Evolutionary conservation across 805 yeast genomes (phyloP).

Genomic region (Nakazawaea ishiwadae): DNA sequence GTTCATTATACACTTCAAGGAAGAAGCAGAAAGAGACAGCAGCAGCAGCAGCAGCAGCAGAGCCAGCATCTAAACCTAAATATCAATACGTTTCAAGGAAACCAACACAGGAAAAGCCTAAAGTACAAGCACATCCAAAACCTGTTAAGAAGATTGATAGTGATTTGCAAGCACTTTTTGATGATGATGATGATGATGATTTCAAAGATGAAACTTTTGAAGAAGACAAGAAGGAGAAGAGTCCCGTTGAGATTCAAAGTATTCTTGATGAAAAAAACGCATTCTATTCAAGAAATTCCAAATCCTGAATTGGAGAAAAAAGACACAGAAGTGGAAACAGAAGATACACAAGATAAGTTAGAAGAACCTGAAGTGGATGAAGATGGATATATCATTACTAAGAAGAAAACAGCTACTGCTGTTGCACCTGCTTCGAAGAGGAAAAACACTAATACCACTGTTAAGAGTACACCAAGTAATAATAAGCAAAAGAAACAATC

Average conservation of each 20-base stretch:
- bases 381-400: constrained; percentile 46
- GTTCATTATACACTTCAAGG: constrained; percentile 12
- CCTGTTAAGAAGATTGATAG: constrained; percentile 8
- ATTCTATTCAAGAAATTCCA: neutral
- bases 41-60: neutral
- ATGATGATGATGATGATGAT: constrained; percentile 13
- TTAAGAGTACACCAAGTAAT: constrained; percentile 13
- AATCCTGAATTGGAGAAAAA: too few species aligned
- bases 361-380: constrained; percentile 33
- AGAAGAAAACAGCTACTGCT: constrained; percentile 19
- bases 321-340: constrained; percentile 11
- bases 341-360: constrained; percentile 14
- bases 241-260: constrained; percentile 1
- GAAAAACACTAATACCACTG: too few species aligned
- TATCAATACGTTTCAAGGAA: neutral
- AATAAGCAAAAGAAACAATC: constrained; percentile 33
- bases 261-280: too few species aligned
- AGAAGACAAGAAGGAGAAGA: constrained; percentile 1
- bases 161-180: constrained; percentile 11
- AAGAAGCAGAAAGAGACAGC: constrained; percentile 5
- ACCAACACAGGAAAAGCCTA: neutral
- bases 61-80: neutral
- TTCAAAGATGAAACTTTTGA: constrained; percentile 9
- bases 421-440: constrained; percentile 17
- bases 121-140: neutral